Conservation (phyloP, 768 basidiomycete species). For the Rhodotorula graminis region DNA sequence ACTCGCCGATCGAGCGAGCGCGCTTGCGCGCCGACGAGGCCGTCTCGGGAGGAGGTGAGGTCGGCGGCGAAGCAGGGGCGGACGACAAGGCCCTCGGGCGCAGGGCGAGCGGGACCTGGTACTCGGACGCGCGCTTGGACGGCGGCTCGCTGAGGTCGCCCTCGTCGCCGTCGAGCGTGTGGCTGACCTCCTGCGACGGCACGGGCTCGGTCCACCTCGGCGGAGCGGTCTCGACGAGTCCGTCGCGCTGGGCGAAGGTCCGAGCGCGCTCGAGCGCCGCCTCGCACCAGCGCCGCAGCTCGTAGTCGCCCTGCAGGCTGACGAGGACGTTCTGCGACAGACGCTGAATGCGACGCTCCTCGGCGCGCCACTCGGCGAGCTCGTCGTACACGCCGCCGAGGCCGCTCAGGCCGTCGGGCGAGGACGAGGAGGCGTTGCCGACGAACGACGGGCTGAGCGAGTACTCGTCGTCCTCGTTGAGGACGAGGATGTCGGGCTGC, state of each 20-base stretch:
- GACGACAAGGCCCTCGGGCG: neutral
- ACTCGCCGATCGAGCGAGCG: neutral
- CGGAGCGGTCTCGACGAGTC: neutral
- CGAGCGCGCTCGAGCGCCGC: constrained; percentile 12
- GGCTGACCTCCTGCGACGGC: constrained; percentile 2
- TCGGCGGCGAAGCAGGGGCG: neutral
- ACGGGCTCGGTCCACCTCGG: constrained; percentile 7
- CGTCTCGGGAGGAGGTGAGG: neutral
- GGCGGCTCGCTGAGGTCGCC: constrained; percentile 7
- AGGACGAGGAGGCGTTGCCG: neutral
- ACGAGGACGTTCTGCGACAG: constrained; percentile 9
- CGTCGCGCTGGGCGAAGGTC: neutral
- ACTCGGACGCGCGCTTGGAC: neutral
- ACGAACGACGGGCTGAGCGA: neutral
- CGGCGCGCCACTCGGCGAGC: neutral
- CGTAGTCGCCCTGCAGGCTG: constrained; percentile 21
- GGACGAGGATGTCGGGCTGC: neutral
- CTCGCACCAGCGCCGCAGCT: constrained; percentile 28
- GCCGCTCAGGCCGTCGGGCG: neutral
- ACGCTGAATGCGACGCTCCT: constrained; percentile 12
- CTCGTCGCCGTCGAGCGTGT: neutral
- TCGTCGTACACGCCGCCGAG: neutral
- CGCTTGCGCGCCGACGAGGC: neutral
- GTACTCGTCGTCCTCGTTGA: neutral
- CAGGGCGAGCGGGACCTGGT: neutral